Base-by-base conservation (phyloP, 306 rosid genomes). In the Myrica gale region DNA sequence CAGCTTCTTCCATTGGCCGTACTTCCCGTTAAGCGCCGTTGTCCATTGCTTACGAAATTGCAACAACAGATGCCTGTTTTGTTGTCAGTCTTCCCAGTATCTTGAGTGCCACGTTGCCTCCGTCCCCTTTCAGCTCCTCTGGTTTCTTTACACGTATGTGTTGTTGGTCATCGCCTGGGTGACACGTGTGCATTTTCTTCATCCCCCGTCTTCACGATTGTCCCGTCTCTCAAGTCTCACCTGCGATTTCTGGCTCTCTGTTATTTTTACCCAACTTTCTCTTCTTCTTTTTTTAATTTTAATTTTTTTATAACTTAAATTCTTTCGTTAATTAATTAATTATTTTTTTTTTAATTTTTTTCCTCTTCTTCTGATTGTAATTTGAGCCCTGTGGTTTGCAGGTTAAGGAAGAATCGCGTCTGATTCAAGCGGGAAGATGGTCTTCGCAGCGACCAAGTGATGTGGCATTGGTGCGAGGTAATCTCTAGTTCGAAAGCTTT, bases 371-470 rank as follows among this genome's bases (percentile, higher is more conserved):
- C 39, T 67, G 32, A 68, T 79, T 56, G 52, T 39, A 9, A 13
- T 83, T 73, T 74, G 57, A 17, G 71, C 7, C 23, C 72, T 84
- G 3, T 80, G 11, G 20, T 67, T 69, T 84, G 81, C 90, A 88
- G 90, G 90, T 72, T 74, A 45, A 44, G 32, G 56, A 19, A 67
- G 12, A 26, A 21, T 21, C 2, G 62, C 16, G 16, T 2, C 16
- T 51, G 57, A 39, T 42, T 65, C 71, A 43, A 69, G 77, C 72
- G 47, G 47, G 78, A 72, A 46, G 68, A 23, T 17, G 51, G 43
- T n/a, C 20, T 55, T 74, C 75, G 70, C 77, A 48, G 37, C 67
- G 9, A 54, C 72, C 44, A 57, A 4, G 79, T 77, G 75, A 71
- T 84, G 37, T 32, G 37, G 37, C 2, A 32, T 32, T 32, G 0